Conservation (phyloP, 768 basidiomycete species). For the Terana coerulea region DNA sequence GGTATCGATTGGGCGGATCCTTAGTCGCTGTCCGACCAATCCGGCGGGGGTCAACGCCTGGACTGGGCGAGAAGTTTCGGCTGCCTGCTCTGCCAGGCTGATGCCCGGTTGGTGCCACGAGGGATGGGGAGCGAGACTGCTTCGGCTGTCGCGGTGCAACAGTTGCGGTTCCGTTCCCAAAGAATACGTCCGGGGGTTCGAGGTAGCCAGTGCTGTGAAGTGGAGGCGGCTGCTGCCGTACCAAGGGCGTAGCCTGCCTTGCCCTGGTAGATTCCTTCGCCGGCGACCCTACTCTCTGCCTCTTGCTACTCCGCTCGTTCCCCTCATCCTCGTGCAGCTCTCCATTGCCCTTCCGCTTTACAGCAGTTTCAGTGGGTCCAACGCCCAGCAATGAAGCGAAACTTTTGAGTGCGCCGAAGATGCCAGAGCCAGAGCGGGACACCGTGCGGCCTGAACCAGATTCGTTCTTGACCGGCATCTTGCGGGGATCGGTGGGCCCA, state of each 20-base stretch:
- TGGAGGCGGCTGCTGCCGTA: neutral
- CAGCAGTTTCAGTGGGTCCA: slow-evolving; percentile 19
- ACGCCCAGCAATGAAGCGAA: slow-evolving; percentile 24
- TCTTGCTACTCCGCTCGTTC: slow-evolving; percentile 23
- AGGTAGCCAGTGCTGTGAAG: slow-evolving; percentile 23
- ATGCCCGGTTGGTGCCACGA: neutral
- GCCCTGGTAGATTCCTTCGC: neutral
- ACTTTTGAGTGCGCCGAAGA: slow-evolving; percentile 30
- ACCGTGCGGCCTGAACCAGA: slow-evolving; percentile 10
- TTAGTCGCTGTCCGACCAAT: slow-evolving; percentile 64
- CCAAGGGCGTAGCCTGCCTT: too few relatives aligned
- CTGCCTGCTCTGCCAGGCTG: too few relatives aligned
- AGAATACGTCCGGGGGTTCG: slow-evolving; percentile 23
- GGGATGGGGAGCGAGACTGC: slow-evolving; percentile 12
- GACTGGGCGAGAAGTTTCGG: neutral
- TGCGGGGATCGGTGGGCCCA: neutral
- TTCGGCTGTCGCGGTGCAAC: neutral
- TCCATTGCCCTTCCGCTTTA: slow-evolving; percentile 25
- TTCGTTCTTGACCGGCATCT: slow-evolving; percentile 11
- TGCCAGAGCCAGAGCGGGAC: slow-evolving; percentile 27
- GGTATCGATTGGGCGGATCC: slow-evolving; percentile 42
- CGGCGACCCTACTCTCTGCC: slow-evolving; percentile 27
- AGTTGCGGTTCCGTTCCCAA: slow-evolving; percentile 1
- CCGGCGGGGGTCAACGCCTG: neutral
- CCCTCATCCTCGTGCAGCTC: slow-evolving; percentile 18